Evolutionary conservation across 202 grass and related monocot genomes (phyloP), one percentile per base, ranked within the genome.

Genomic region (Saccharum hybrid): DNA sequence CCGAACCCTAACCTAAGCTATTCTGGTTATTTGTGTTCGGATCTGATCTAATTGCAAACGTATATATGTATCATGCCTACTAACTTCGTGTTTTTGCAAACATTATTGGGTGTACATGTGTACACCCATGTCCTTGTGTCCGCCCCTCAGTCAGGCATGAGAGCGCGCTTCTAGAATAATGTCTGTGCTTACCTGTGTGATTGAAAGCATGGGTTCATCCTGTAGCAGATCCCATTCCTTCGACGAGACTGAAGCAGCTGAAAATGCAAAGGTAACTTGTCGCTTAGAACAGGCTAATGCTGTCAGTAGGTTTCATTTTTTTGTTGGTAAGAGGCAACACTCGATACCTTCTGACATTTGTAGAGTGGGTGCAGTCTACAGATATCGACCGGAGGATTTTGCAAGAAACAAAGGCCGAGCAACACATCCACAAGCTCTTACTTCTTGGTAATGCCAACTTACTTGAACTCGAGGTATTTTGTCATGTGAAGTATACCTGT

Each of bases 361-460:
- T 49, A 14, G 21, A 8, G 10, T 33, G 37, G 39, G 51, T 31
- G 14, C 85, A 92, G 96, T 92, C 90, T 87, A 91, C 88, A 75
- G 89, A 91, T 56, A 95, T 98, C 49, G 93, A 96, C 74, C 76
- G 79, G 10, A 76, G 91, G 66, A 98, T 98, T 87, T 87, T 82
- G 73, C 87, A 90, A 72, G 93, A 94, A 77, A 94, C 96, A 48
- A 98, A 94, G 83, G 91, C 96, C 45, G 96, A 98, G 15, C 91
- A 98, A 38, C 96, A 98, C 85, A 92, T 94, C 84, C 88, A 94
- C 87, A 97, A 94, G 84, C 92, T 97, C 63, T 68, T 94, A 72
- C 90, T 98, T 78, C 95, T 94, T 66, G 95, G 95, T 98, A 94
- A 66, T 66, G 16, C 38, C 14, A 41, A 61, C 72, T 86, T 46